A percentile compares a stretch with the other conserved stretches of the same genome.
phyloP scores from a whole-genome alignment of 805 yeast genomes.

The Candida gorgasii region DNA sequence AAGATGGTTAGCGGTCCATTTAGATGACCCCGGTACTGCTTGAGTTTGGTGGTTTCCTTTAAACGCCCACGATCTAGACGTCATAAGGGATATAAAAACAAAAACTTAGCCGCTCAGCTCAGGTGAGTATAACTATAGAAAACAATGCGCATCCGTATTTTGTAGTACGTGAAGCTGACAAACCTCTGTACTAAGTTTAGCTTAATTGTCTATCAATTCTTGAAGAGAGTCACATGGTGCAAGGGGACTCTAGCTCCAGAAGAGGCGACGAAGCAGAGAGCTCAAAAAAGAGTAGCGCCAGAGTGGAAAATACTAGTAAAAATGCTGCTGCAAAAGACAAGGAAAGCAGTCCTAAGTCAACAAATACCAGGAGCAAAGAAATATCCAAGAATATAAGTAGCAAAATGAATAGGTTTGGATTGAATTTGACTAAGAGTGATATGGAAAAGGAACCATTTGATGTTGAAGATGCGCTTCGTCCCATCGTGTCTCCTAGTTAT shows the following conservation, averaged over 20 bases:
- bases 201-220: no score
- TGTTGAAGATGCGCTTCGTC: constrained; percentile 3
- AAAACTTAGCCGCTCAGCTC: background rate
- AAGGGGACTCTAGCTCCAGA: constrained; percentile 1
- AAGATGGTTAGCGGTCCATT: constrained; percentile 4
- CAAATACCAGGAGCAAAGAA: background rate
- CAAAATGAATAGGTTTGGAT: constrained; percentile 5
- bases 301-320: no score
- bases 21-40: constrained; percentile 3
- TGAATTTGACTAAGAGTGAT: constrained; percentile 5
- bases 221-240: background rate
- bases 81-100: background rate
- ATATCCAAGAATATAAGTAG: background rate
- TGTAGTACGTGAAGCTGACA: no score
- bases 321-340: no score
- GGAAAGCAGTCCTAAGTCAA: background rate
- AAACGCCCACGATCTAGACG: constrained; percentile 7
- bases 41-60: constrained; percentile 3
- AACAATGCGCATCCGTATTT: background rate
- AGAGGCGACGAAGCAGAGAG: no score
- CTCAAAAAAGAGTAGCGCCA: no score
- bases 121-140: background rate
- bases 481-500: constrained; percentile 17
- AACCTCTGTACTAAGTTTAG: no score
- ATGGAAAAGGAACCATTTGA: background rate